Evolutionary conservation across 2,329 filamentous ascomycete genomes (phyloP), one percentile per base, ranked within the genome.

Genomic region (Sporothrix pallida): DNA sequence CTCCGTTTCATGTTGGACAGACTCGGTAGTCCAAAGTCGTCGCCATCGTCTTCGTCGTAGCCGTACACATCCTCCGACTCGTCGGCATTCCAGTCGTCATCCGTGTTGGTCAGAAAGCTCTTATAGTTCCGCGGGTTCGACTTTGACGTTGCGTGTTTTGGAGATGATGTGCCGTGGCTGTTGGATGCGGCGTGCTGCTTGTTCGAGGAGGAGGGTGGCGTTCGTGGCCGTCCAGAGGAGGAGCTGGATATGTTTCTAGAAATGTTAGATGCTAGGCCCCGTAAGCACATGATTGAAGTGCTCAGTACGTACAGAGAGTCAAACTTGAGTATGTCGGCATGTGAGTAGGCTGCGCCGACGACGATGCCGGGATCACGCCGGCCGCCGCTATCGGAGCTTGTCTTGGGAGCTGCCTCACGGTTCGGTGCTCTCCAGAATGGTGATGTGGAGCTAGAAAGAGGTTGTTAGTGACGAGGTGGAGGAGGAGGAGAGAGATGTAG

Each of bases 21-120:
- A 80, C 94, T 98, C 2, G 95, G 95, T 37, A 98, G 86, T 1
- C 95, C 95, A 82, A 98, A 98, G 80, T 98, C 95, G 81, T 98
- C 95, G 75, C 97, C 76, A 73, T 94, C 93, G 77, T 97, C 93
- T 79, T 91, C 86, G 74, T 93, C 93, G 78, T 96, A 93, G 12
- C 89, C 90, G 80, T 93, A 89, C 78, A 94, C 91, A 76, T 94
- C 93, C 73, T 92, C 92, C 15, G 87, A 58, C 72, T 93, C 90
- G 75, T 93, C 90, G 20, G 90, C 86, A 75, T 90, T 90, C 93
- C 94, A 97, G 81, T 94, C 92, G 79, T 94, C 90, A 78, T 94
- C 92, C 48, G 92, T 93, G 76, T 92, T 91, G 56, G 92, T 93
- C 72, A 97, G 86, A 79, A 96, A 94, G 81, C 89, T 93, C 77